Conservation (phyloP, 768 basidiomycete genomes). For the Terana coerulea region DNA sequence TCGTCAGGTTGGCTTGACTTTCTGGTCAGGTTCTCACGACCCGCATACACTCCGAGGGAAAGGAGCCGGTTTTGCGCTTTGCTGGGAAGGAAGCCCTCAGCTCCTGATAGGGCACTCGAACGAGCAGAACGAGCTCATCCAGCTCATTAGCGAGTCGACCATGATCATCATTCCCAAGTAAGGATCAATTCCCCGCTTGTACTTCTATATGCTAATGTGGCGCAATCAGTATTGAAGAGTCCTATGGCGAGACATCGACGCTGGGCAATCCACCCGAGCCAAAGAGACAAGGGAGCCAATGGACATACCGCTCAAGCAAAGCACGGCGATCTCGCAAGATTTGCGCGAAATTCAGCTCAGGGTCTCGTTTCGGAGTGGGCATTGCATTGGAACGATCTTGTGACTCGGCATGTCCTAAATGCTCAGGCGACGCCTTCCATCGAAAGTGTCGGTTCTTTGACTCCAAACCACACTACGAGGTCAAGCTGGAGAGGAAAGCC, state of each 20-base stretch:
- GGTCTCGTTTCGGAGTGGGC: conserved; percentile 85
- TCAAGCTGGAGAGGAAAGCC: conserved; percentile 55
- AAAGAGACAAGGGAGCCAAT: neutral
- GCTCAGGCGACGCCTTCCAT: conserved; percentile 60
- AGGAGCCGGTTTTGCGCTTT: conserved; percentile 85
- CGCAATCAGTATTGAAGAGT: conserved; percentile 20
- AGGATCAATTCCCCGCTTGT: no score
- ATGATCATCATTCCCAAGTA: conserved; percentile 84
- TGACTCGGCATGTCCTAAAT: conserved; percentile 58
- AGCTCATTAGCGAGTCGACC: conserved; percentile 79
- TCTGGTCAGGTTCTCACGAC: conserved; percentile 67
- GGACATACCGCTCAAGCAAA: neutral
- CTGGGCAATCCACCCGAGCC: neutral
- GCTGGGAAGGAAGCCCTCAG: conserved; percentile 75
- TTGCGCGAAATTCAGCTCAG: conserved; percentile 79
- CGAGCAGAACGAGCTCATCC: conserved; percentile 70
- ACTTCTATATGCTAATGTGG: neutral
- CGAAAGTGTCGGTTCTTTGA: conserved; percentile 77
- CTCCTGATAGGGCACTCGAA: conserved; percentile 70
- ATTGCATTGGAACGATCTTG: conserved; percentile 82
- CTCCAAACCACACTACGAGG: conserved; percentile 77
- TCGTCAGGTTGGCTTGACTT: neutral
- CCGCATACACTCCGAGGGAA: conserved; percentile 65
- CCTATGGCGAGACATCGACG: conserved; percentile 16
- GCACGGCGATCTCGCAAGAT: conserved; percentile 48